Base-by-base conservation (phyloP, 1,284 basidiomycete genomes). In the Puccinia hordei region DNA sequence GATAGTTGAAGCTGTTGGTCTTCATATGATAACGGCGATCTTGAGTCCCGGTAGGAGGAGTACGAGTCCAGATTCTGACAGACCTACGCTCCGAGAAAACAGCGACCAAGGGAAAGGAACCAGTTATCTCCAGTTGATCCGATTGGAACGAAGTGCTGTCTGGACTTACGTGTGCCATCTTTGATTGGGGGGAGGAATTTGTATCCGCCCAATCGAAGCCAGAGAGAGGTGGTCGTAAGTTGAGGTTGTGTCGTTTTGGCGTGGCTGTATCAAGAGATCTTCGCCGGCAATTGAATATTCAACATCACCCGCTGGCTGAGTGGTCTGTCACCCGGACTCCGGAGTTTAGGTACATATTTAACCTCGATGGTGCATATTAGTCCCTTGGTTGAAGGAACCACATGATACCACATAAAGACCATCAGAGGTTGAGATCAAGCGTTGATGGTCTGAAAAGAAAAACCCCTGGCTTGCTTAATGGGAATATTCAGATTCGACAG, bases 1-100 rank as follows among this genome's bases (percentile, higher is more conserved):
- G 86, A 86, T 17, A 89, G 85, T 13, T 88, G 85, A n/a, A 86
- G 85, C 69, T 88, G 86, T 82, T 88, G 88, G 22, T 87, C 83
- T 27, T 82, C 76, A 44, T 84, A 81, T n/a, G 82, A 82, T 61
- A 83, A 80, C 8, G 83, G 81, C 0, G 85, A 84, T 9, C 87
- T 83, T 30, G 85, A 86, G 82, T 87, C 87, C 35, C 86, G 85
- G 82, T 87, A 83, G 13, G 83, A 82, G 12, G 82, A 83, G 76
- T 83, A 84, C 24, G 82, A 82, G 35, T 83, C 83, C 27, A 84
- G 77, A 73, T 69, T 71, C 35, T 53, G 66, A 41, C 76, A 66
- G 38, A 71, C 78, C 66, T 76, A 61, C 55, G 41, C 5, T 22
- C 30, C 19, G 27, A 35, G 65, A 65, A 69, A 44, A 57, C 17